These are phyloP conservation scores for Deinandra increscens DNA, from an alignment of 129 eudicot species.

Conservation along the genomic window DNA sequence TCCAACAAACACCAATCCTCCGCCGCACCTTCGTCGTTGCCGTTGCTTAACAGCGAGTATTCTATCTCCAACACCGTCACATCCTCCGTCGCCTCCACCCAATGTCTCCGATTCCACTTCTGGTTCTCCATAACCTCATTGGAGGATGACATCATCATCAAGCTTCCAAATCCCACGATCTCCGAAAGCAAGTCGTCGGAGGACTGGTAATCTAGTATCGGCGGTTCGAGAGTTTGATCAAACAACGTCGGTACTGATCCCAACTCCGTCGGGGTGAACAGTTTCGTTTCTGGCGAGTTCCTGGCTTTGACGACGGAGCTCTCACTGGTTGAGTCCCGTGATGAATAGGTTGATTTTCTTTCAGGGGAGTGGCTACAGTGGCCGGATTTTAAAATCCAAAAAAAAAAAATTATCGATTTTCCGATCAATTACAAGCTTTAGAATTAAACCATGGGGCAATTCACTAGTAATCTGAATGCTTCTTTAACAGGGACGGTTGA, in stretches of 20 bases:
- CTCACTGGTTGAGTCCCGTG: neutral
- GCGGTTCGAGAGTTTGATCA: neutral
- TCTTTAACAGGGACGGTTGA: no score
- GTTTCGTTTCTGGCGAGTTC: neutral
- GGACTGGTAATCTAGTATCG: neutral
- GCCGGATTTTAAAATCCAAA: no score
- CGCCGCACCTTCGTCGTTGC: no score
- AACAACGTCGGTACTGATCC: neutral
- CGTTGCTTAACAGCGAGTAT: no score
- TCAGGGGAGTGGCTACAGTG: neutral
- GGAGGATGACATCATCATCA: constrained; percentile 17
- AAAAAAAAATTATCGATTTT: no score
- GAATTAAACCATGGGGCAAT: no score
- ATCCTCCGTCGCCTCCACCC: neutral
- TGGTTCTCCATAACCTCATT: no score
- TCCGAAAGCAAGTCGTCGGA: constrained; percentile 11
- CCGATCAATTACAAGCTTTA: no score
- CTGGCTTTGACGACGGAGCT: neutral
- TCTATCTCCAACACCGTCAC: no score
- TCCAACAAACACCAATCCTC: constrained; percentile 25
- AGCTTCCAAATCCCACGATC: neutral
- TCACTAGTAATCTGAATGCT: no score
- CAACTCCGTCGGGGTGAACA: neutral
- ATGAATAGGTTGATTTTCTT: neutral
- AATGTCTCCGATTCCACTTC: no score